A percentile compares a stretch with the other conserved stretches of the same genome.
Conservation (phyloP, 768 basidiomycete species). For the Suillus fuscotomentosus region DNA sequence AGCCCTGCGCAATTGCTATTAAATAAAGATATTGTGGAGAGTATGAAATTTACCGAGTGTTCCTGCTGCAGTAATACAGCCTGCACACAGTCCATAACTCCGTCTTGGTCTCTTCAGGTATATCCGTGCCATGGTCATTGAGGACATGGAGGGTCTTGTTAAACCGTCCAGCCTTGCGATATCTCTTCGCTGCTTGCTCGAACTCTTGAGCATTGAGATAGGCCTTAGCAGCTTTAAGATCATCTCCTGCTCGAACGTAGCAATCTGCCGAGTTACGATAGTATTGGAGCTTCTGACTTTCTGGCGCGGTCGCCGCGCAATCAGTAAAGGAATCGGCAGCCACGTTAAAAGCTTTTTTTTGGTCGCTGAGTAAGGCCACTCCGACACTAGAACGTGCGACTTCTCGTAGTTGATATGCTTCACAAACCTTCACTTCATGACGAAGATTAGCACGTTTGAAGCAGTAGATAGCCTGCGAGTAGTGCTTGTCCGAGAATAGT, state of each 20-base stretch:
- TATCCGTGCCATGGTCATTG: conserved; percentile 26
- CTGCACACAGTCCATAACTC: conserved; percentile 46
- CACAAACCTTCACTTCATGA: conserved; percentile 44
- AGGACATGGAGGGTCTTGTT: conserved; percentile 53
- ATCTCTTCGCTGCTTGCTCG: conserved; percentile 43
- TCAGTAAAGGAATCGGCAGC: conserved; percentile 51
- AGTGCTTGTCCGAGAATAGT: conserved; percentile 38
- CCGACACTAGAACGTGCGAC: conserved; percentile 38
- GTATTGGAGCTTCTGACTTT: conserved; percentile 34
- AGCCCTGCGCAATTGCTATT: conserved; percentile 34
- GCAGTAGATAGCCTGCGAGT: conserved; percentile 53
- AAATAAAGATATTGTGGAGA: not conserved
- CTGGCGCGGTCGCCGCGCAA: conserved; percentile 35
- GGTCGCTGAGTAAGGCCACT: conserved; percentile 20
- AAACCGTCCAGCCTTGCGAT: conserved; percentile 47
- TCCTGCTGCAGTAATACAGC: conserved; percentile 41
- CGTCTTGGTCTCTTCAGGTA: conserved; percentile 30
- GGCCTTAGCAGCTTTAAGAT: conserved; percentile 42
- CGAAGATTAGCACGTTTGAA: conserved; percentile 46
- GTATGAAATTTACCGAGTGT: conserved; percentile 23
- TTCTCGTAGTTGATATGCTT: conserved; percentile 55
- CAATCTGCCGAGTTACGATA: conserved; percentile 46
- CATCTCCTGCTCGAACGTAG: conserved; percentile 39
- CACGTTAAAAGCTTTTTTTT: conserved; percentile 36
- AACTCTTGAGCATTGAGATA: conserved; percentile 45